Percentiles rank a stretch among this genome's conserved stretches.
Conservation (phyloP, 352 stramenopile genomes). For the Phytophthora sp. region DNA sequence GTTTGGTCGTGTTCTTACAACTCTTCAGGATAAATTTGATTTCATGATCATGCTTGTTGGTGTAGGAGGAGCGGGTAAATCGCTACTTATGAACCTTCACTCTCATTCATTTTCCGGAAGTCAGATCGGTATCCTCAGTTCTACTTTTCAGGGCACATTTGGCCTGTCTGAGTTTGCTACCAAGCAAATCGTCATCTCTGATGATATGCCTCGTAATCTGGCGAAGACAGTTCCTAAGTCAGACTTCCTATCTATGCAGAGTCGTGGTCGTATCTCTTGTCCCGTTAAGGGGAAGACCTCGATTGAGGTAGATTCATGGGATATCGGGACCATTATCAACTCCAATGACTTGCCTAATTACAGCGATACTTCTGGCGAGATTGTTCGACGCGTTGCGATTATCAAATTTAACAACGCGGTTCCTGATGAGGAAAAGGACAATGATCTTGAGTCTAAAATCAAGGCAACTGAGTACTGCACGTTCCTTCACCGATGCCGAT, state of each 20-base stretch:
- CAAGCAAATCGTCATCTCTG: neutral
- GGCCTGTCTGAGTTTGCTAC: neutral
- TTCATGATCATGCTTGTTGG: constrained; percentile 1
- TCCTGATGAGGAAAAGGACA: neutral
- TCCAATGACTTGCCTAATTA: neutral
- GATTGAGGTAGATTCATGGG: neutral
- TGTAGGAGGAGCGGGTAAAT: neutral
- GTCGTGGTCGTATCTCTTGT: neutral
- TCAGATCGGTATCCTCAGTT: neutral
- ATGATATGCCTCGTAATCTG: neutral
- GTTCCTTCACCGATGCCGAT: neutral
- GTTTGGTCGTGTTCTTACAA: neutral
- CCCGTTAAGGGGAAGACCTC: neutral
- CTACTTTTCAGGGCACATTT: neutral
- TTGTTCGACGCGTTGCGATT: neutral
- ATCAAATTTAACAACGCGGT: neutral
- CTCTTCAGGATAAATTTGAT: neutral
- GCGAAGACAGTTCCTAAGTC: neutral
- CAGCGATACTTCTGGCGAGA: neutral
- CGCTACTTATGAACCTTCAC: neutral
- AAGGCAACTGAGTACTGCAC: neutral
- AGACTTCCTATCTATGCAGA: neutral
- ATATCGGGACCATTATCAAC: neutral
- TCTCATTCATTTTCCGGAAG: neutral
- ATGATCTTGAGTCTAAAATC: neutral